Evolutionary conservation across 2,329 filamentous ascomycete species (phyloP).

Genomic region (Sporothrix sp.): DNA sequence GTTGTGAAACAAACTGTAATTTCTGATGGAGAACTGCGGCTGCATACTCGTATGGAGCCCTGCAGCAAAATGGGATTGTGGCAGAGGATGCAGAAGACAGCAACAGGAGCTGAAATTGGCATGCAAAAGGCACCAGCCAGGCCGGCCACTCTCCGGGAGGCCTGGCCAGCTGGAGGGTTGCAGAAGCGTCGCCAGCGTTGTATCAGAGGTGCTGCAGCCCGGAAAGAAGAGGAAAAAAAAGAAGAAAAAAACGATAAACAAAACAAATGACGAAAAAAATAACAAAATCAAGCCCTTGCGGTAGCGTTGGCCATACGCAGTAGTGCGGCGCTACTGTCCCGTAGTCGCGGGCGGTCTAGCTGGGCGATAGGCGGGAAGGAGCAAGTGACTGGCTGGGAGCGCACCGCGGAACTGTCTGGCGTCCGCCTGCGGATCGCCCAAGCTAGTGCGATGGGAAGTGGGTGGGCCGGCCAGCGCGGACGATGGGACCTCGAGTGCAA

Average conservation of each 20-base stretch:
- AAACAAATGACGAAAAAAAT: background rate
- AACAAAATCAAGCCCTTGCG: background rate
- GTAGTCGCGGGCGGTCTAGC: no score
- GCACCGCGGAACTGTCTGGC: slow-evolving; percentile 6
- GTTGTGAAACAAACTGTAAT: no score
- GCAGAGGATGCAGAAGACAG: no score
- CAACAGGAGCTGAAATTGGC: no score
- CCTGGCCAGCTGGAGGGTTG: no score
- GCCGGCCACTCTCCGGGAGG: no score
- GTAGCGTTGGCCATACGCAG: background rate
- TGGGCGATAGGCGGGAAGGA: background rate
- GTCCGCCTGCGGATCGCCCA: background rate
- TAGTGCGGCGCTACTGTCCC: background rate
- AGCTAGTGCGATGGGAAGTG: background rate
- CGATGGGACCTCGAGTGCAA: background rate
- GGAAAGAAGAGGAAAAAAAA: background rate
- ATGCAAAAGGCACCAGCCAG: no score
- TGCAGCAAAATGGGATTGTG: no score
- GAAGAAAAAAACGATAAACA: background rate
- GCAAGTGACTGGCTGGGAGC: background rate
- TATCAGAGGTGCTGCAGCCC: no score
- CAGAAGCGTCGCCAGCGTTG: no score
- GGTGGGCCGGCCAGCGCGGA: background rate
- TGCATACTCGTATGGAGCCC: no score
- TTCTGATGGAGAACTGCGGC: no score